Conservation (phyloP, 2,329 filamentous ascomycete species). For the Trichoderma lentiforme region DNA sequence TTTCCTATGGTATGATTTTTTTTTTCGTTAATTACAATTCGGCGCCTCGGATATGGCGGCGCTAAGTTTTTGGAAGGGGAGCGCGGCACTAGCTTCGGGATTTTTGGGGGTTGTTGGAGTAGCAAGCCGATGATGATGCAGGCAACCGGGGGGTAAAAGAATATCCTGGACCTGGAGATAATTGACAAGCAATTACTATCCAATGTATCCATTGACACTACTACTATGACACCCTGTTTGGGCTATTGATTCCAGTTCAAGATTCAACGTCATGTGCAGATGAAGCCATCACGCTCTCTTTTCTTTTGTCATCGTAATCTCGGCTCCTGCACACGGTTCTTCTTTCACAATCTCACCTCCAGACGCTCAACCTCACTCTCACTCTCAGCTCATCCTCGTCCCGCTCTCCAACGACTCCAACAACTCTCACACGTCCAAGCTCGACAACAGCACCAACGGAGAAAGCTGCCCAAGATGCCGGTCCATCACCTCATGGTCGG, state of each 20-base stretch:
- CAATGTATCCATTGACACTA: background rate
- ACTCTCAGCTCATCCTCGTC: background rate
- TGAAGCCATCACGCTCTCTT: background rate
- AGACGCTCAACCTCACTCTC: background rate
- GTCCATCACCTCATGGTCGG: conserved; percentile 86
- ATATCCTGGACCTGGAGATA: background rate
- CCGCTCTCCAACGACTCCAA: background rate
- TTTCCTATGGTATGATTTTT: background rate
- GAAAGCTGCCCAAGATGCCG: conserved; percentile 52
- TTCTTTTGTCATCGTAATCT: background rate
- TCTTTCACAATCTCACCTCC: background rate
- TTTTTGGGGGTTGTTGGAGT: background rate
- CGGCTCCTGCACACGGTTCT: background rate
- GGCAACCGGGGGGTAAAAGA: background rate
- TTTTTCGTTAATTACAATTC: background rate
- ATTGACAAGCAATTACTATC: background rate
- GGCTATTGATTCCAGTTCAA: background rate
- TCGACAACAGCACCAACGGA: background rate
- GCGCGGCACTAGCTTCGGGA: conserved; percentile 3
- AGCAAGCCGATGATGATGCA: background rate
- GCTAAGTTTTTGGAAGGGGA: background rate
- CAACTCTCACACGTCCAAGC: background rate
- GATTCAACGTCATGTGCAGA: background rate
- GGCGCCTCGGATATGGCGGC: background rate
- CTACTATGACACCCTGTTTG: background rate